Evolutionary conservation across 139 green algal genomes (phyloP), one percentile per base, ranked within the genome.

Genomic region (Coelastrella sp.): DNA sequence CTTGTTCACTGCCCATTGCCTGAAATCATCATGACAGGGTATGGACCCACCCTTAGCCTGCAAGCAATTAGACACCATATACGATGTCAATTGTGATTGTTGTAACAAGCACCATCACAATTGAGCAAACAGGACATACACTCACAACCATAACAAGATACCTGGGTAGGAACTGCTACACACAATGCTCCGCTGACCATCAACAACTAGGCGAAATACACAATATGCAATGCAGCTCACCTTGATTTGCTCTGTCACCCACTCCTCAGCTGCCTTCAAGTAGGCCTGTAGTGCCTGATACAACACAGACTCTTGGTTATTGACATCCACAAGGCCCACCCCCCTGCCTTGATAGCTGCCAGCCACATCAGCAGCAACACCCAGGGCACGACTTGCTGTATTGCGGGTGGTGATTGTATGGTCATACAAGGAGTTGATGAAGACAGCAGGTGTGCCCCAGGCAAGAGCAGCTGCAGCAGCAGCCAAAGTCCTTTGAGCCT

Each of bases 401-500:
- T 64, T n/a, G 45, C 7, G 9, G 17, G 25, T 38, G 34, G 17
- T 43, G 17, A 30, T 4, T 30, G 72, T 66, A 30, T 53, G 30
- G 48, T 53, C 68, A 51, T 45, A 48, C 13, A 80, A 53, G 27
- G 4, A 50, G 8, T n/a, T 43, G n/a, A 23, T 67, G 27, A 51
- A 9, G 21, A 30, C 37, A 15, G 30, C 35, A n/a, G 72, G 48
- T 5, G 72, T 64, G 45, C 72, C 69, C 69, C 69, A 78, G 6
- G 69, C 21, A 27, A 62, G 30, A 11, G 41, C 45, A 34, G 72
- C 72, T 80, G 72, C 72, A 67, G 72, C 72, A 23, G 45, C 45
- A 27, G 48, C 30, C 17, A 66, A 35, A 5, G 72, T 48, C 9
- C 23, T 9, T 4, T 41, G 62, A 32, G 67, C 34, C 67, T 57